Evolutionary conservation across 805 yeast genomes (phyloP).

Genomic region (Metahyphopichia silvanorum): DNA sequence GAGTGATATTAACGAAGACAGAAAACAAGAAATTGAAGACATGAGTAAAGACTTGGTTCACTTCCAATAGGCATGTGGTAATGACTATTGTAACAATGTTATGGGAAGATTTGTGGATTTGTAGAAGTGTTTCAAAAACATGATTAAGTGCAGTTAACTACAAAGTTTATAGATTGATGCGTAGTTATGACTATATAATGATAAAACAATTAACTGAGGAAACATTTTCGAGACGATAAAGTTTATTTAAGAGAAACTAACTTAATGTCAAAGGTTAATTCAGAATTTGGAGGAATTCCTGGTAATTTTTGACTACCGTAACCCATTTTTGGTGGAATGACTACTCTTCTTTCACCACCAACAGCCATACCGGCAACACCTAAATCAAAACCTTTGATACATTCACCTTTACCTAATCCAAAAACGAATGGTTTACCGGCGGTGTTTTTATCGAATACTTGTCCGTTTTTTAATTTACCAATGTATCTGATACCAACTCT

Average conservation of each 20-base stretch:
- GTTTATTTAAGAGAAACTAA: constrained; percentile 79
- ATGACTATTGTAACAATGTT: too few relatives aligned
- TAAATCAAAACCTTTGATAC: constrained; percentile 97
- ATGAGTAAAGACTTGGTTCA: too few relatives aligned
- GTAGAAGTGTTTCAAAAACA: too few relatives aligned
- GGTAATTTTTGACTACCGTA: constrained; percentile 94
- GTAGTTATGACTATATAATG: not conserved
- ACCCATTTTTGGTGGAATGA: constrained; percentile 94
- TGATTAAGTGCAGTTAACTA: too few relatives aligned
- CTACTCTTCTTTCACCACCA: constrained; percentile 98
- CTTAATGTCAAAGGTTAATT: constrained; percentile 93
- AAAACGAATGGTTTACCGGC: constrained; percentile 94
- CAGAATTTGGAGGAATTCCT: constrained; percentile 97
- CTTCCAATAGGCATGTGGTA: too few relatives aligned
- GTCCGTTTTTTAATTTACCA: constrained; percentile 96
- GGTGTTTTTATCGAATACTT: constrained; percentile 95
- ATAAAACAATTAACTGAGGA: too few relatives aligned
- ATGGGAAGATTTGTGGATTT: too few relatives aligned
- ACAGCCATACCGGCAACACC: constrained; percentile 99
- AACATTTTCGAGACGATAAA: too few relatives aligned
- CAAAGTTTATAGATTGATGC: too few relatives aligned
- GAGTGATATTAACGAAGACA: too few relatives aligned
- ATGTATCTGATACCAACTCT: constrained; percentile 96
- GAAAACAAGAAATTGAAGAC: too few relatives aligned
- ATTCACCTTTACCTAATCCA: constrained; percentile 94